phyloP scores from a whole-genome alignment of 148 eudicot species.

The Rhododendron vialii region DNA sequence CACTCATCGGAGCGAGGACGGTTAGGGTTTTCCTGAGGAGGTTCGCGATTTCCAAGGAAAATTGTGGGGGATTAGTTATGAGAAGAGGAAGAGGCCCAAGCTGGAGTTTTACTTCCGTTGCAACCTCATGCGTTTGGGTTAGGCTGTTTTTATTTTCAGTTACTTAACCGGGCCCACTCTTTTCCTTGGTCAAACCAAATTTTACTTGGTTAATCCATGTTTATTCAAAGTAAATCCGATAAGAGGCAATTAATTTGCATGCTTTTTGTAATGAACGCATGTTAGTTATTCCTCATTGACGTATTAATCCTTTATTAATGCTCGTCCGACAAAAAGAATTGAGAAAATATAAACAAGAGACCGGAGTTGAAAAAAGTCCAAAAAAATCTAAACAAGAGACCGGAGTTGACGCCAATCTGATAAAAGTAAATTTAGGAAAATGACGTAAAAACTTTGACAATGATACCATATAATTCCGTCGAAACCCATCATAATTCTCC shows the following conservation, averaged over 20 bases:
- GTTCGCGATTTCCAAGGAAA: background rate
- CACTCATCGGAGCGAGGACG: background rate
- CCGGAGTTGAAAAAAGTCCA: no score
- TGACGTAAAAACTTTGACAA: no score
- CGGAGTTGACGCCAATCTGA: no score
- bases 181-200: background rate
- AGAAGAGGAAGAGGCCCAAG: conserved; percentile 3
- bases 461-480: no score
- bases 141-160: background rate
- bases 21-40: conserved; percentile 4
- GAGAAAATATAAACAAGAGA: no score
- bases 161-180: background rate
- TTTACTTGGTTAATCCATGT: background rate
- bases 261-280: background rate
- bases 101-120: background rate
- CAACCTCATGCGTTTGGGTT: background rate
- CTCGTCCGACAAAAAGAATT: no score
- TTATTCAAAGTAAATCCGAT: background rate
- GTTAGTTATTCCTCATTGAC: background rate
- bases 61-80: conserved; percentile 1
- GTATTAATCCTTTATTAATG: background rate
- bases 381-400: no score
- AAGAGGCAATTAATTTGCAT: background rate
- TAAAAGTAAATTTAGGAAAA: no score
- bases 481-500: no score